phyloP scores from a whole-genome alignment of 164 flowering plant species.

The Litsea cubeba region DNA sequence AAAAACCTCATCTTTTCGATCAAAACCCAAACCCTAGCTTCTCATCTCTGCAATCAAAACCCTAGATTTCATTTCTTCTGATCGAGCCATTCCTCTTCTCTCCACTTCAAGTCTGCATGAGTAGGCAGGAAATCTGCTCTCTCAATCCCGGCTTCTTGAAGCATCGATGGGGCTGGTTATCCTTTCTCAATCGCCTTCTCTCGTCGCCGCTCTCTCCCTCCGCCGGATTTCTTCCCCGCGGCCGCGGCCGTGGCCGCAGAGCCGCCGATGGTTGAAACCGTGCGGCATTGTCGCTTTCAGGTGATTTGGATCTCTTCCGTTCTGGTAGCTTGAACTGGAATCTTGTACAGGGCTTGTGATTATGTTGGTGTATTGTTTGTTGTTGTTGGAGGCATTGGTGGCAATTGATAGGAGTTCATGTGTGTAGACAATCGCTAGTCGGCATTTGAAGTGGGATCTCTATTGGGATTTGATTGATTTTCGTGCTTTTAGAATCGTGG shows the following conservation, averaged over 20 bases:
- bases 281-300: background rate
- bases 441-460: no score
- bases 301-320: background rate
- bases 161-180: conserved; percentile 39
- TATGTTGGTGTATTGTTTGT: background rate
- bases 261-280: conserved; percentile 37
- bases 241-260: conserved; percentile 20
- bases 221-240: conserved; percentile 14
- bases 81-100: background rate
- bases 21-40: conserved; percentile 2
- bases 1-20: background rate
- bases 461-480: no score
- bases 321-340: background rate
- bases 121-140: conserved; percentile 23
- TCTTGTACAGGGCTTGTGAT: background rate
- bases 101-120: conserved; percentile 28
- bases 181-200: conserved; percentile 22
- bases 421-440: background rate
- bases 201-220: conserved; percentile 9
- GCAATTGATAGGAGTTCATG: no score
- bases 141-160: conserved; percentile 24
- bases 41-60: background rate
- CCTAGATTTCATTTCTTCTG: background rate
- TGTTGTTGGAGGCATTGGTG: background rate
- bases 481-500: no score